These are phyloP conservation scores for Alternaria arbusti DNA, from an alignment of 2,329 filamentous ascomycete genomes.

Conservation along the genomic window DNA sequence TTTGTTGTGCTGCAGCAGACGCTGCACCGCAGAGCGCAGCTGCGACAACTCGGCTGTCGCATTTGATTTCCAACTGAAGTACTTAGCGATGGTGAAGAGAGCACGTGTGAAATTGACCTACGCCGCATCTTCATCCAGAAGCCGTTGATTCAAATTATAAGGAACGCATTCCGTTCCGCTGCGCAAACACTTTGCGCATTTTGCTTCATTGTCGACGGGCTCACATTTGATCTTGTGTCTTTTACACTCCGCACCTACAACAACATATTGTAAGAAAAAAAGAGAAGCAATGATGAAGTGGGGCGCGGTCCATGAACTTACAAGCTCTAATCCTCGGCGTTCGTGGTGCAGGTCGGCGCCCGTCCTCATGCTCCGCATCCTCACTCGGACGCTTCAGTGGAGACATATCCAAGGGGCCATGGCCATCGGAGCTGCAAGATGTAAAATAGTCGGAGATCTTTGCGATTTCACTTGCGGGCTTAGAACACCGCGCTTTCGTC, in stretches of 20 bases:
- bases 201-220: conserved; percentile 37
- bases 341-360: conserved; percentile 34
- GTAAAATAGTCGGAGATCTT: conserved; percentile 13
- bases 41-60: conserved; percentile 33
- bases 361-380: conserved; percentile 37
- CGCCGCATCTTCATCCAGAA: conserved; percentile 42
- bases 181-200: conserved; percentile 44
- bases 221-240: conserved; percentile 47
- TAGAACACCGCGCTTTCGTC: not conserved
- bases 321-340: conserved; percentile 36
- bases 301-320: conserved; percentile 14
- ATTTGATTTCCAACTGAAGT: conserved; percentile 40
- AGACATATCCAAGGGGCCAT: conserved; percentile 76
- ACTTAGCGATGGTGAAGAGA: not conserved
- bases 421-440: conserved; percentile 29
- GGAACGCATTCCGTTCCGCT: conserved; percentile 82
- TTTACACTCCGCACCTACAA: conserved; percentile 43
- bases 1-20: conserved; percentile 35
- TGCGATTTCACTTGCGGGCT: conserved; percentile 1
- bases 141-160: conserved; percentile 52
- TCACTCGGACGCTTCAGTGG: conserved; percentile 38
- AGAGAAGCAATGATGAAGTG: not conserved
- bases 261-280: not conserved
- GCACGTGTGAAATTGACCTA: conserved; percentile 16
- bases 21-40: conserved; percentile 35